Base-by-base conservation (phyloP, 2,329 filamentous ascomycete species). In the Alternaria sp. region DNA sequence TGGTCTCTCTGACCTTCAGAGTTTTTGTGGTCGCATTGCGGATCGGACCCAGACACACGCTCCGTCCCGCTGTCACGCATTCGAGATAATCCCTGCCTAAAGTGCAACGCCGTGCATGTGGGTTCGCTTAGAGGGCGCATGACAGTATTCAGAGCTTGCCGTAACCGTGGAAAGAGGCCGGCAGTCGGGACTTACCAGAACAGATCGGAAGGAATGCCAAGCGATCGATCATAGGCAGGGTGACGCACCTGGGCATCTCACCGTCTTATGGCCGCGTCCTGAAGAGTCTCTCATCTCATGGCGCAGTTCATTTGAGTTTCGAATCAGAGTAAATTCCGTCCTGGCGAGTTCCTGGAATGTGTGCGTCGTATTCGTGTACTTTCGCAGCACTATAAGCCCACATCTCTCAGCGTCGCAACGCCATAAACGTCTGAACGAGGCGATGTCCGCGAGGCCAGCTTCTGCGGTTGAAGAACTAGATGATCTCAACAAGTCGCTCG, bases 71-170 rank as follows among this genome's bases (percentile, higher is more conserved):
- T 43, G 20, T 20, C 22, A 25, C n/a, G 11, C 12, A 16, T 32
- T 16, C 53, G 36, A 25, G 14, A 34, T 27, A 30, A 27, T 36
- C 25, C n/a, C 49, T 32, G 38, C n/a, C 27, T 28, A 34, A 16
- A n/a, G 25, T 22, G 32, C 20, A 57, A 25, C 3, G 32, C 51
- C 48, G 51, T 27, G 11, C 49, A 62, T 54, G 40, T 40, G 44
- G 28, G 22, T 40, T 41, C 44, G 53, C 59, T 49, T 54, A 50
- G 46, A 36, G 22, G 16, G 12, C 20, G 45, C 48, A 56, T 41
- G 18, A 50, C 44, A 40, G 22, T 14, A 9, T 18, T 34, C 14
- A 52, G 32, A 25, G 18, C 43, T 20, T 43, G 16, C 18, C 16
- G 51, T 34, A 28, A 54, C 40, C 7, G 27, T 34, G 14, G 36